phyloP scores from a whole-genome alignment of 495 filamentous ascomycete genomes.

The Aspergillus conjunctus region DNA sequence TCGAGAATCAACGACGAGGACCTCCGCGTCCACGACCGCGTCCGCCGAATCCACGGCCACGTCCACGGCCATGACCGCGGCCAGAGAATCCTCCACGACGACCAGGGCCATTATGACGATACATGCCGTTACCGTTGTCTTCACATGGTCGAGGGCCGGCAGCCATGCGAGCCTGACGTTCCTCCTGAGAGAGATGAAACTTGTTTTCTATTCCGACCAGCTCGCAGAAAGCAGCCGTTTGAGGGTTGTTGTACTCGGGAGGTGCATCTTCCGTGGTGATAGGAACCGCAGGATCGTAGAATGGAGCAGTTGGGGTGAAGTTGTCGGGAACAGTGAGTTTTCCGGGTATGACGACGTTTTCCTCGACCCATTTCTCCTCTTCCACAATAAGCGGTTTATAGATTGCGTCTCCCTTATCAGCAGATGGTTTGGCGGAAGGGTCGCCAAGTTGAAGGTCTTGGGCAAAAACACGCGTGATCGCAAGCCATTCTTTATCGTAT shows the following conservation, averaged over 20 bases:
- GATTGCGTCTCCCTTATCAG: constrained; percentile 60
- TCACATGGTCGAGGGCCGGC: constrained; percentile 34
- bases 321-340: constrained; percentile 71
- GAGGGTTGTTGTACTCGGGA: constrained; percentile 77
- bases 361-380: constrained; percentile 74
- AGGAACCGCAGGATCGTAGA: constrained; percentile 52
- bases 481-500: constrained; percentile 94
- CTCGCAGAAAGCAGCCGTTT: constrained; percentile 77
- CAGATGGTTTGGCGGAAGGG: constrained; percentile 44
- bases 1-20: constrained; percentile 2
- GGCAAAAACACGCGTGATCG: constrained; percentile 83
- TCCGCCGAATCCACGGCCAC: constrained; percentile 26
- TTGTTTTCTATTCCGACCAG: constrained; percentile 75
- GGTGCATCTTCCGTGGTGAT: constrained; percentile 54
- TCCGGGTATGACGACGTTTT: constrained; percentile 61
- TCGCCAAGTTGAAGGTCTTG: constrained; percentile 61
- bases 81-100: constrained; percentile 24
- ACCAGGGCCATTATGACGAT: constrained; percentile 11
- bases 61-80: constrained; percentile 23
- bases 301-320: constrained; percentile 75
- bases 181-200: constrained; percentile 71
- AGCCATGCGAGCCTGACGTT: constrained; percentile 54
- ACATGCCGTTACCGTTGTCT: constrained; percentile 15
- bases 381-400: constrained; percentile 65
- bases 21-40: constrained; percentile 27